Conservation (phyloP, 1,284 basidiomycete genomes). For the Moesziomyces globuligerus region DNA sequence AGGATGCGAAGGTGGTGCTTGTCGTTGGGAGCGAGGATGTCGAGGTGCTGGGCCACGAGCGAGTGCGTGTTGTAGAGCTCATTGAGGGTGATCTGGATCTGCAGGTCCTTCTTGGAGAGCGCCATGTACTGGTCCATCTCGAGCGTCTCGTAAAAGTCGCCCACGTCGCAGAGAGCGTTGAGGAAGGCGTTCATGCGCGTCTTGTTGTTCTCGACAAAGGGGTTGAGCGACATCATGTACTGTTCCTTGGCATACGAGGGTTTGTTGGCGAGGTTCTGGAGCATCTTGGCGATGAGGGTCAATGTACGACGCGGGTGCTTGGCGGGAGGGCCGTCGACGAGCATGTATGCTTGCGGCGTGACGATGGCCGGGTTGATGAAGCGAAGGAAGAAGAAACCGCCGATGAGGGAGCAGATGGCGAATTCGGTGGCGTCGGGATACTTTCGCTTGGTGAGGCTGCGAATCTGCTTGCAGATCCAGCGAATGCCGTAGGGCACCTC, state of each 20-base stretch:
- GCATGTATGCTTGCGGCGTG: conserved; percentile 99
- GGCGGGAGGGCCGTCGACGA: conserved; percentile 94
- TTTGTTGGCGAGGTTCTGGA: conserved; percentile 99
- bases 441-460: conserved; percentile 95
- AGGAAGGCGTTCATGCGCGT: conserved; percentile 95
- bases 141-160: conserved; percentile 98
- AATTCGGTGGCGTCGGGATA: conserved; percentile 97
- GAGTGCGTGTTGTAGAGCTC: conserved; percentile 98
- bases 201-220: conserved; percentile 98
- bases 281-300: conserved; percentile 98
- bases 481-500: conserved; percentile 97
- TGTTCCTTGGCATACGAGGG: conserved; percentile 96
- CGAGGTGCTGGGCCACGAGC: conserved; percentile 91
- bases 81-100: conserved; percentile 98
- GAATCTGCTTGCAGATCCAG: conserved; percentile 99
- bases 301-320: conserved; percentile 95
- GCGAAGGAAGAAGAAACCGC: conserved; percentile 98
- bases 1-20: conserved; percentile 96
- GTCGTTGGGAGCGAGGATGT: conserved; percentile 93
- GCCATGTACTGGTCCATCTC: conserved; percentile 99
- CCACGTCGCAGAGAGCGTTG: conserved; percentile 95
- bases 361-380: conserved; percentile 99
- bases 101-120: conserved; percentile 95
- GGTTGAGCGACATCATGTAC: conserved; percentile 98
- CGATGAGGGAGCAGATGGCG: conserved; percentile 96